Conservation (phyloP, 179 eudicot genomes). For the Silene noctiflora region DNA sequence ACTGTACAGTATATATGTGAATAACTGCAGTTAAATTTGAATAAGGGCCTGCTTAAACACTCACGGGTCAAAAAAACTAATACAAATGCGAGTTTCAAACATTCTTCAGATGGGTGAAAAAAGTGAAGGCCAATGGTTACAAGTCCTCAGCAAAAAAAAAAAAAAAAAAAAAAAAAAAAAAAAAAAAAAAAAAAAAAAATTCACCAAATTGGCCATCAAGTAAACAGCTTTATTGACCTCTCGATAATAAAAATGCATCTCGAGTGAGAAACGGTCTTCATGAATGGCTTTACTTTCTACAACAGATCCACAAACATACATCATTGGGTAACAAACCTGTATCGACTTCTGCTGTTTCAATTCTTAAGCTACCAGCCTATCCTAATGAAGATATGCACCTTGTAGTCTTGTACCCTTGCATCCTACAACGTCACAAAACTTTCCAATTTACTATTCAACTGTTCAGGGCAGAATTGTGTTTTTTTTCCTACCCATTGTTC, state of each 20-base stretch:
- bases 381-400: neutral
- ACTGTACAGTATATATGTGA: too few relatives aligned
- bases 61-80: too few relatives aligned
- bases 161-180: too few relatives aligned
- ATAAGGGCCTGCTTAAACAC: too few relatives aligned
- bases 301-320: neutral
- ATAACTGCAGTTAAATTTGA: too few relatives aligned
- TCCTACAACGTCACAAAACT: conserved; percentile 4
- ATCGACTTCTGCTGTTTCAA: neutral
- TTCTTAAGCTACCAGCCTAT: conserved; percentile 2
- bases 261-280: neutral
- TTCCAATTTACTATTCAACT: neutral
- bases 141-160: too few relatives aligned
- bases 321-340: neutral
- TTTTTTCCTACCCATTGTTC: conserved; percentile 6
- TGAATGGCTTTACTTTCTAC: neutral
- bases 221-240: neutral
- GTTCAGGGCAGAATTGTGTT: neutral
- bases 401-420: conserved; percentile 9
- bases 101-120: too few relatives aligned
- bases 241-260: neutral
- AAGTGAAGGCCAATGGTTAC: too few relatives aligned
- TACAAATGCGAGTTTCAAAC: too few relatives aligned
- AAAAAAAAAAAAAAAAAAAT: too few relatives aligned
- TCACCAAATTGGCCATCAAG: neutral